Evolutionary conservation across 2,329 filamentous ascomycete genomes (phyloP), one percentile per base, ranked within the genome.

Genomic region (Fonsecaea monophora): DNA sequence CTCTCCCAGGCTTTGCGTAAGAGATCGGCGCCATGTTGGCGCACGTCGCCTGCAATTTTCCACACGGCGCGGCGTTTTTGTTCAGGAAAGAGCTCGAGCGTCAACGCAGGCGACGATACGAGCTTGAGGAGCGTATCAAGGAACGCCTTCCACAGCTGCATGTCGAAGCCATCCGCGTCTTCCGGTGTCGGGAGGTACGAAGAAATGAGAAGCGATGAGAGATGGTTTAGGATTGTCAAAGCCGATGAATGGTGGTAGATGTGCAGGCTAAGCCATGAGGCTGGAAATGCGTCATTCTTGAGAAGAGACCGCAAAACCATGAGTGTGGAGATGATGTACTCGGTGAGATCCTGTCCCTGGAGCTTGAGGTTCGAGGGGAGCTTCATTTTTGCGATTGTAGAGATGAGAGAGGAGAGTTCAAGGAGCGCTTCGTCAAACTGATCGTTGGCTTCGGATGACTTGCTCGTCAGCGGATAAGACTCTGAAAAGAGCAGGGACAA

Each of bases 31-130:
- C 96, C 95, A 71, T 92, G 87, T 77, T 98, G 94, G 64, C 95
- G 87, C 59, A 99, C 92, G 79, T 99, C 96, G 5, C 95, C 95
- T 3, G 94, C 95, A 76, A 99, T 97, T 81, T 98, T 99, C 95
- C 96, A 99, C 1, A 98, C 94, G 0, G 95, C 94, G 63, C 95
- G 85, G 54, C 95, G 85, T 81, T 98, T 99, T 80, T 99, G 95
- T 77, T 99, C 96, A 0, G 95, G 93, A 75, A 97, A 98, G 0
- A 94, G 97, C 77, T 99, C 95, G 42, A 99, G 85, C 0, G 95
- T 94, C 21, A 99, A 85, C 0, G 90, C 92, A 40, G 94, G 89
- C 74, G 93, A 97, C 4, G 92, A 92, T 2, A 99, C 92, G 2
- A 98, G 88, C 75, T 92, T 93, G 34, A 99, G 84, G 35, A 99